Percentiles rank a stretch among this genome's conserved stretches.
Evolutionary conservation across 2,329 filamentous ascomycete genomes (phyloP).

Genomic region (Nigrograna mackinnonii): DNA sequence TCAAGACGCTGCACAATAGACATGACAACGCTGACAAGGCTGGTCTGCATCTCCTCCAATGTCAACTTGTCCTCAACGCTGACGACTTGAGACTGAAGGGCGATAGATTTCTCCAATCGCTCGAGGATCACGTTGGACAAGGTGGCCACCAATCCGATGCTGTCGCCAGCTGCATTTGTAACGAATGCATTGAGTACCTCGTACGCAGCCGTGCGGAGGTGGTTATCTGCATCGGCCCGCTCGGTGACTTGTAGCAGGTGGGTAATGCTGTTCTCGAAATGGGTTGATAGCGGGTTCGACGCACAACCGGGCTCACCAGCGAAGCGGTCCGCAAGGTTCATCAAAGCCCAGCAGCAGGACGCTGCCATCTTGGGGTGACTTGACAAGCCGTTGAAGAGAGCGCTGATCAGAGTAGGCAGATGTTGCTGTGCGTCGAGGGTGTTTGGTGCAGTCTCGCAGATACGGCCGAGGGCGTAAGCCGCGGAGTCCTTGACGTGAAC

Average conservation of each 20-base stretch:
- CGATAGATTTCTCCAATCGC: slow-evolving; percentile 86
- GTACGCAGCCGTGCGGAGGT: slow-evolving; percentile 92
- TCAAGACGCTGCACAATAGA: slow-evolving; percentile 91
- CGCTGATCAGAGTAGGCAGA: slow-evolving; percentile 81
- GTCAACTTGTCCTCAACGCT: slow-evolving; percentile 96
- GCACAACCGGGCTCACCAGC: slow-evolving; percentile 80
- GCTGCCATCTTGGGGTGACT: slow-evolving; percentile 96
- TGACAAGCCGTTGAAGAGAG: slow-evolving; percentile 86
- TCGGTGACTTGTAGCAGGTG: slow-evolving; percentile 86
- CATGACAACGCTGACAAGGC: slow-evolving; percentile 86
- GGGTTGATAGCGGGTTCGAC: slow-evolving; percentile 81
- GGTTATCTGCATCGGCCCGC: slow-evolving; percentile 78
- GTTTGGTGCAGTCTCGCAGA: slow-evolving; percentile 90
- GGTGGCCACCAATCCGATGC: slow-evolving; percentile 75
- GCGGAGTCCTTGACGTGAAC: slow-evolving; percentile 95
- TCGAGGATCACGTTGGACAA: slow-evolving; percentile 88
- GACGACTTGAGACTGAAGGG: slow-evolving; percentile 89
- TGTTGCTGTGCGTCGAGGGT: slow-evolving; percentile 85
- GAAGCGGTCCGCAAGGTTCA: slow-evolving; percentile 97
- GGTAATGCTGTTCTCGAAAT: slow-evolving; percentile 90
- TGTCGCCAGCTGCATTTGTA: slow-evolving; percentile 85
- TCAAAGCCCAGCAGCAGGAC: slow-evolving; percentile 98
- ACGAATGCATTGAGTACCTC: slow-evolving; percentile 97
- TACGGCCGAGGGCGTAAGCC: slow-evolving; percentile 92
- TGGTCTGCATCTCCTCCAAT: slow-evolving; percentile 97